Base-by-base conservation (phyloP, 805 yeast species). In the Candida odintsovae region DNA sequence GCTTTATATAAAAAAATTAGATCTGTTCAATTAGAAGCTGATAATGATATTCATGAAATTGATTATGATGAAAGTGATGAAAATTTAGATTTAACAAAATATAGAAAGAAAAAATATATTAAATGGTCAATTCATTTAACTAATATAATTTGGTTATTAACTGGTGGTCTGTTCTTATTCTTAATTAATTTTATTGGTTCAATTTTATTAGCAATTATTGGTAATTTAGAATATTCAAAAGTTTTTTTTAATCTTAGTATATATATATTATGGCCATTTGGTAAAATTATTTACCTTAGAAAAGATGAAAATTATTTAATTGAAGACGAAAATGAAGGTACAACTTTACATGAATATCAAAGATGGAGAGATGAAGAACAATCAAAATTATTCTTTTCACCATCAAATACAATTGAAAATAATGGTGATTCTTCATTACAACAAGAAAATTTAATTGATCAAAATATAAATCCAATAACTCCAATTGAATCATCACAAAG, bases 1-100 rank as follows among this genome's bases (percentile, higher is more conserved):
- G 97, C 98, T 2, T 71, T 94, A 46, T 94, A 94, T 68, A 94
- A 94, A 64, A 94, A 94, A 65, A 77, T 78, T 49, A 81, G 99
- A 58, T 87, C 97, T 4, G 97, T 94, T 28, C 94, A 94, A 55
- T 75, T 82, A 37, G 83, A 88, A 48, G 97, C 98, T 2, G 95
- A 88, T 49, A 86, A 86, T 51, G 99, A 94, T 71, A 88, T 94
- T 54, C 97, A 92, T 65, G 90, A 89, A 41, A 78, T 82, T 16
- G 74, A 26, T 10, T 45, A 48, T 20, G 48, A 43, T 21, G 45
- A 44, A 19, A 42, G 44, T 9, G 23, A 19, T 25, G 44, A 41
- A 21, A 41, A 29, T 7, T 15, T 19, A n/a, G 13, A 19, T n/a
- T 3, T 12, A 41, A 12, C 38, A 16, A 29, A 40, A 37, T 19